Percentiles rank a stretch among this genome's conserved stretches.
phyloP scores from a whole-genome alignment of 116 monocot species.

The Trichopus zeylanicus region DNA sequence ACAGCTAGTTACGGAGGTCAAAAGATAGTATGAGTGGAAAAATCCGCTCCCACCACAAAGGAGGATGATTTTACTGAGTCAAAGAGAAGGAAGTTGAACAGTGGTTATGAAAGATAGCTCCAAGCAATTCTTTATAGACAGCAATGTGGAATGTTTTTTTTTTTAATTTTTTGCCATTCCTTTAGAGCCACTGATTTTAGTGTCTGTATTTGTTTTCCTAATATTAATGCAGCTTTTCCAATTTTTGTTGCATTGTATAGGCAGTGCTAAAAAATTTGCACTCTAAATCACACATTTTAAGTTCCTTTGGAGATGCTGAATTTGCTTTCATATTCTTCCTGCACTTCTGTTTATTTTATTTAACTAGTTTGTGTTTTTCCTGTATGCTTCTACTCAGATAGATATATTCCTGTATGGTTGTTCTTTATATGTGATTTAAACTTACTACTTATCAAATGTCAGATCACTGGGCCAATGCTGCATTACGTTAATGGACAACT shows the following conservation, averaged over 20 bases:
- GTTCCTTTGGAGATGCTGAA: too few relatives aligned
- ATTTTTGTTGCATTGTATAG: too few relatives aligned
- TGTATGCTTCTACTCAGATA: too few relatives aligned
- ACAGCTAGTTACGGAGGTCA: background rate
- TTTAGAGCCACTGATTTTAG: background rate
- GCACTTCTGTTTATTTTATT: too few relatives aligned
- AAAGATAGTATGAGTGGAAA: background rate
- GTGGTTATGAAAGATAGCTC: background rate
- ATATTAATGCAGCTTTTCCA: too few relatives aligned
- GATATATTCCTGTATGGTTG: too few relatives aligned
- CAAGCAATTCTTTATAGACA: background rate
- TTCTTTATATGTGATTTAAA: background rate
- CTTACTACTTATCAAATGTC: background rate
- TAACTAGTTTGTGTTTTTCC: too few relatives aligned
- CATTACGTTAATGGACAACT: constrained; percentile 6
- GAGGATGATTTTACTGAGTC: background rate
- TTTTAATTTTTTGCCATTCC: constrained; percentile 8
- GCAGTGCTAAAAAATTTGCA: too few relatives aligned
- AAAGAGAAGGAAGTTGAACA: background rate
- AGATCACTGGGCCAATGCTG: constrained; percentile 1
- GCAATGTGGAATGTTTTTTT: background rate
- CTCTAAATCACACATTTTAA: too few relatives aligned
- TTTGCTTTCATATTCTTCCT: too few relatives aligned
- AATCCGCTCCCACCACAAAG: background rate
- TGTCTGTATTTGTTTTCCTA: too few relatives aligned